A percentile compares a stretch with the other conserved stretches of the same genome.
These are phyloP conservation scores for Trichophyton schoenleinii DNA, from an alignment of 2,329 filamentous ascomycete genomes.

Conservation along the genomic window DNA sequence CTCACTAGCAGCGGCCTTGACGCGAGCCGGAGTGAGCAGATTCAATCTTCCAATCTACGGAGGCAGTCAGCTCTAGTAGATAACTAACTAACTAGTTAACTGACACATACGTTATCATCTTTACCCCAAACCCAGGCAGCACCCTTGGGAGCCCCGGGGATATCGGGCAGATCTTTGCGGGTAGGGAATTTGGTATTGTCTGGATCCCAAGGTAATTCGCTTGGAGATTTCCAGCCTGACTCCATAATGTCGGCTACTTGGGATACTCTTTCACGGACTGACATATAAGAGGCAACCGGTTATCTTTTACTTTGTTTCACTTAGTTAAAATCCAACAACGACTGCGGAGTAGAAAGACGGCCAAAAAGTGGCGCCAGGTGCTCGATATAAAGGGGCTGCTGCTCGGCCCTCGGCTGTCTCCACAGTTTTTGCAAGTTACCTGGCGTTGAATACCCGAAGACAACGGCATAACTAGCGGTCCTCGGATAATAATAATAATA, in stretches of 20 bases:
- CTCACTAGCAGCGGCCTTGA: slow-evolving; percentile 41
- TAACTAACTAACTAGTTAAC: too few species aligned
- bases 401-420: too few species aligned
- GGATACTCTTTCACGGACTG: slow-evolving; percentile 8
- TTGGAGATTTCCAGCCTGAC: slow-evolving; percentile 16
- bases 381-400: too few species aligned
- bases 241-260: slow-evolving; percentile 9
- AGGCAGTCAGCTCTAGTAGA: neutral
- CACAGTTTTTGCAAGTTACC: too few species aligned
- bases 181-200: slow-evolving; percentile 41
- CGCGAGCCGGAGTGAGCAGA: slow-evolving; percentile 43
- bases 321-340: too few species aligned
- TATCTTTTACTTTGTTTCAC: too few species aligned
- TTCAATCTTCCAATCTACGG: slow-evolving; percentile 37
- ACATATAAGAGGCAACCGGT: neutral
- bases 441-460: too few species aligned
- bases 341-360: too few species aligned
- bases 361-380: too few species aligned
- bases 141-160: slow-evolving; percentile 41
- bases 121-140: slow-evolving; percentile 51
- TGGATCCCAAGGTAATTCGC: slow-evolving; percentile 42
- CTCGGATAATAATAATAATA: too few species aligned
- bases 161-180: slow-evolving; percentile 40
- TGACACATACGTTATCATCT: slow-evolving; percentile 36
- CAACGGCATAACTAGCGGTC: too few species aligned